A percentile compares a stretch with the other conserved stretches of the same genome.
These are phyloP conservation scores for Arachis monticola DNA, from an alignment of 331 rosid species.

Conservation along the genomic window DNA sequence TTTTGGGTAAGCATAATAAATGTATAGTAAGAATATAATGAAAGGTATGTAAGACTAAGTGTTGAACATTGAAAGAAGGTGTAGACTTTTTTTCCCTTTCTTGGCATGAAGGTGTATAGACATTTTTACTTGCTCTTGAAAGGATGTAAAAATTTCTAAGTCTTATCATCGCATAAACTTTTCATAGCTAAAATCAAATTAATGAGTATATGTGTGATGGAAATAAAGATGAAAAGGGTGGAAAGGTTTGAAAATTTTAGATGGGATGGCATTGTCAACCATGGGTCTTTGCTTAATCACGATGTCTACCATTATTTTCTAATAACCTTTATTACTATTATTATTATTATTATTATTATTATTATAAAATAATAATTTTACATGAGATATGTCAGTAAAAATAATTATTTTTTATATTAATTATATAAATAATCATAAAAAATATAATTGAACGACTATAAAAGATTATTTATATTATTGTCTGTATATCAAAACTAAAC, in stretches of 20 bases:
- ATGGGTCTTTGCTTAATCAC: conserved; percentile 62
- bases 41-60: too few species aligned
- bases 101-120: too few species aligned
- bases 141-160: background rate
- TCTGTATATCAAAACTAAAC: too few species aligned
- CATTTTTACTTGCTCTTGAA: background rate
- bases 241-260: conserved; percentile 38
- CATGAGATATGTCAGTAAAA: too few species aligned
- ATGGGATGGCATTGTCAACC: conserved; percentile 69
- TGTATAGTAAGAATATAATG: background rate
- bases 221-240: conserved; percentile 32
- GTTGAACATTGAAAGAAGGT: background rate
- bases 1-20: too few species aligned
- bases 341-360: background rate
- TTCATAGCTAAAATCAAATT: background rate
- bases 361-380: too few species aligned
- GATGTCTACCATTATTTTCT: conserved; percentile 57
- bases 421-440: too few species aligned
- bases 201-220: conserved; percentile 28
- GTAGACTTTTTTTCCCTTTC: background rate
- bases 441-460: too few species aligned
- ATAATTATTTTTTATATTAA: too few species aligned
- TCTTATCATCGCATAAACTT: background rate
- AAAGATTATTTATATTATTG: too few species aligned
- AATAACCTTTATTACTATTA: background rate